Base-by-base conservation (phyloP, 2,329 filamentous ascomycete genomes). In the Podosphaera fusca region DNA sequence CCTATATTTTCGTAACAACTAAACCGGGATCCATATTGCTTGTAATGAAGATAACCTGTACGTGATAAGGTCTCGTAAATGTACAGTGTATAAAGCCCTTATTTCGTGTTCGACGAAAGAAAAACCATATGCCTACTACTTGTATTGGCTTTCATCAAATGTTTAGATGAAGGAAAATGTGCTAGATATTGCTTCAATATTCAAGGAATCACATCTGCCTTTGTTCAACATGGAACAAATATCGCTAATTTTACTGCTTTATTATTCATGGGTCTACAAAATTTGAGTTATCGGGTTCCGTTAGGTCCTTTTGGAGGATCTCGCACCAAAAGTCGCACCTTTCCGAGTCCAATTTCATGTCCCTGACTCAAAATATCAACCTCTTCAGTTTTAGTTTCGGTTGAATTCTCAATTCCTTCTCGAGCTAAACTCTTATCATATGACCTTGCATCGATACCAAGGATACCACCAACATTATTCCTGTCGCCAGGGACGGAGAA, bases 401-500 rank as follows among this genome's bases (percentile, higher is more conserved):
- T 34, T 21, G 57, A 49, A 31, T 56, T 56, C 9, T 58, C 57
- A 45, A 53, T 58, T 8, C 67, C 70, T 14, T 80, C 75, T 58
- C 74, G 72, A 5, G 71, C 66, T 57, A 82, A 68, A 21, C 75
- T 74, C 70, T 77, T 81, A 68, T 84, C 81, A 73, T 77, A 84
- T 66, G 79, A 83, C 60, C 79, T 72, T 40, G 80, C 78, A 65
- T 84, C 80, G 59, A 84, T 79, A 6, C 81, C 81, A 58, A 84
- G 68, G 59, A 84, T 84, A 49, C 92, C 90, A 59, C 88, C 89
- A 71, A 83, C 81, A 67, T 76, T 82, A 68, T 82, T 83, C 57
- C 87, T 79, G 69, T 96, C 92, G n/a, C 90, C 90, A 1, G 89
- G 88, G 8, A 95, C 89, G 42, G 85, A 92, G 70, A 98, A 98